These are phyloP conservation scores for Albizia julibrissin DNA, from an alignment of 306 rosid genomes.

Conservation along the genomic window DNA sequence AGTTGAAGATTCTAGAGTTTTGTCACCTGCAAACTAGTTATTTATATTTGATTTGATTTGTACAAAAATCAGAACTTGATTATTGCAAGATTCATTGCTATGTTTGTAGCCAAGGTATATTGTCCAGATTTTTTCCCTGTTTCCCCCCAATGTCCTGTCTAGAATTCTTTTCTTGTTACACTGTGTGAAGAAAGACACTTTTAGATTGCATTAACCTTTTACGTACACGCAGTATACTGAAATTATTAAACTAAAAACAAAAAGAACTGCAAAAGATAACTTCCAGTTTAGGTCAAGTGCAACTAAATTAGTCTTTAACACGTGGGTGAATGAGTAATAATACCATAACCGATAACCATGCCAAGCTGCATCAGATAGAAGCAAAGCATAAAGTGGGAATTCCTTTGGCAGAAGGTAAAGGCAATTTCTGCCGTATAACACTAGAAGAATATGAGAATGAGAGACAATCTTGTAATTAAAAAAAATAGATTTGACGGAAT, in stretches of 20 bases:
- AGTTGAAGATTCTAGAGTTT: conserved; percentile 21
- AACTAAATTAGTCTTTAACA: background rate
- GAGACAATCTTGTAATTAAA: conserved; percentile 10
- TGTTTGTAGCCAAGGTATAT: background rate
- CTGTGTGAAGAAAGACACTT: background rate
- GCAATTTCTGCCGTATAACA: background rate
- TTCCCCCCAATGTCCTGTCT: background rate
- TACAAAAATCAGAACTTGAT: background rate
- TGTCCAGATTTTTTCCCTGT: background rate
- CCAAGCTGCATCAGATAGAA: background rate
- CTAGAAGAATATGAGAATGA: background rate
- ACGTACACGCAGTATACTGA: background rate
- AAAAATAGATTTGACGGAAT: conserved; percentile 15
- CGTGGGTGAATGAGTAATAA: background rate
- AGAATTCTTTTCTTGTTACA: background rate
- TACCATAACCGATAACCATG: background rate
- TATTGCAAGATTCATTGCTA: background rate
- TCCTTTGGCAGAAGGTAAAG: conserved; percentile 25
- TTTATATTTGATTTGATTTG: background rate
- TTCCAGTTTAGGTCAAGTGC: background rate
- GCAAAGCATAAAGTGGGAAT: conserved; percentile 25
- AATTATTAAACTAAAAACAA: no score
- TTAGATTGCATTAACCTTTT: background rate
- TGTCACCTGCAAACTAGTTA: background rate
- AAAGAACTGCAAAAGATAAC: background rate